Conservation (phyloP, 2,329 filamentous ascomycete species). For the Curvularia verruculosa region DNA sequence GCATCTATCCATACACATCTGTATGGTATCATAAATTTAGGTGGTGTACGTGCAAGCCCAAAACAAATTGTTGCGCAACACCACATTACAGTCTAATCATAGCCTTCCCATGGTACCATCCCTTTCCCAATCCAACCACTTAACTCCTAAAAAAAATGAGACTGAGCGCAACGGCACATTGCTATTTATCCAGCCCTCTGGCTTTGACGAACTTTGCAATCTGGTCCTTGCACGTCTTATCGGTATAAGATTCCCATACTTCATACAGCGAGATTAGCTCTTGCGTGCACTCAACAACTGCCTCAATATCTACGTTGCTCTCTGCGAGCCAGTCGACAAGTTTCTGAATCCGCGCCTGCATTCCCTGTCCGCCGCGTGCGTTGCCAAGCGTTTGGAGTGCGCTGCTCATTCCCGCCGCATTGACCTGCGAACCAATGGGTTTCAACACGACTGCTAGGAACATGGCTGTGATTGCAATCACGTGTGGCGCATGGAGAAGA, state of each 20-base stretch:
- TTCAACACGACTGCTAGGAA: conserved; percentile 83
- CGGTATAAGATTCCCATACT: conserved; percentile 69
- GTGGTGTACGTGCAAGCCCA: too few species aligned
- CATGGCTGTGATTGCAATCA: conserved; percentile 85
- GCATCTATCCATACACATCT: too few species aligned
- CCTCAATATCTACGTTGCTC: conserved; percentile 81
- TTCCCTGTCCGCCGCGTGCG: conserved; percentile 36
- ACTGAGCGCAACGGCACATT: neutral
- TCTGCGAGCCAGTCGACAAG: conserved; percentile 84
- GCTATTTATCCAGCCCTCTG: conserved; percentile 62
- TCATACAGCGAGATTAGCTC: conserved; percentile 92
- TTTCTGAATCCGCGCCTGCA: conserved; percentile 65
- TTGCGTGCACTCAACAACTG: conserved; percentile 86
- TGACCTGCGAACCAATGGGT: conserved; percentile 61
- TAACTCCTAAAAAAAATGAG: neutral
- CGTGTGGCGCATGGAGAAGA: conserved; percentile 82
- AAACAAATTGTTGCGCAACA: too few species aligned
- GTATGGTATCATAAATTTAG: too few species aligned
- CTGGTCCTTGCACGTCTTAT: conserved; percentile 68
- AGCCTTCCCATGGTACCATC: neutral
- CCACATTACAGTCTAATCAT: too few species aligned
- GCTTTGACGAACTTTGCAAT: conserved; percentile 67
- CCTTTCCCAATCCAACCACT: neutral
- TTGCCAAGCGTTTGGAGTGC: conserved; percentile 48
- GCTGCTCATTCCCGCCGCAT: conserved; percentile 49